Evolutionary conservation across 2,329 filamentous ascomycete species (phyloP).

Genomic region (Aaosphaeria pasadenensis): DNA sequence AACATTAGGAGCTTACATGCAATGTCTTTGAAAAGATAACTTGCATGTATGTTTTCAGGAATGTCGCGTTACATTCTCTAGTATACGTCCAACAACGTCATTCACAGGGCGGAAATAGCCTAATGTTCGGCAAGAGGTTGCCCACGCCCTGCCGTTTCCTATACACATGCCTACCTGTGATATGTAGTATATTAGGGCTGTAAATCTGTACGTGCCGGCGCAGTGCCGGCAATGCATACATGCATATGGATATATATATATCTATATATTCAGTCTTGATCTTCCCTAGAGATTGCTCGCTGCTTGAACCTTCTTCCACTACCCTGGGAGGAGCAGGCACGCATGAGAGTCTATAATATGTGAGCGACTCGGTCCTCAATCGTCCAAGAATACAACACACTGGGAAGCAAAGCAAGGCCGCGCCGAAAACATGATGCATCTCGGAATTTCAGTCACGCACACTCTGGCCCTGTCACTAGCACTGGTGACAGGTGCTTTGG

Average conservation of each 20-base stretch:
- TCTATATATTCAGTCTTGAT: too few relatives aligned
- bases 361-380: slow-evolving; percentile 1
- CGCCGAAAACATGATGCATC: slow-evolving; percentile 9
- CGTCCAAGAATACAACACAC: slow-evolving; percentile 2
- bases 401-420: slow-evolving; percentile 1
- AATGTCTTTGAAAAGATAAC: too few relatives aligned
- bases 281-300: too few relatives aligned
- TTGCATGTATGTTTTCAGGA: too few relatives aligned
- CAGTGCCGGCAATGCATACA: too few relatives aligned
- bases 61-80: too few relatives aligned
- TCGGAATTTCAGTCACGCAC: slow-evolving; percentile 8
- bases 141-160: slow-evolving; percentile 3
- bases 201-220: too few relatives aligned
- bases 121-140: slow-evolving; percentile 8
- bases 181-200: too few relatives aligned
- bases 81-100: too few relatives aligned
- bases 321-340: background rate
- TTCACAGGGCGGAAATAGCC: slow-evolving; percentile 6
- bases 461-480: slow-evolving; percentile 7
- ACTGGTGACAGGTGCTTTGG: slow-evolving; percentile 12
- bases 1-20: too few relatives aligned
- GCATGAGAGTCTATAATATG: slow-evolving; percentile 2
- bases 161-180: slow-evolving; percentile 1
- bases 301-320: too few relatives aligned
- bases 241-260: too few relatives aligned